phyloP scores from a whole-genome alignment of 2,329 filamentous ascomycete genomes.

The Fusarium solani-melongenae region DNA sequence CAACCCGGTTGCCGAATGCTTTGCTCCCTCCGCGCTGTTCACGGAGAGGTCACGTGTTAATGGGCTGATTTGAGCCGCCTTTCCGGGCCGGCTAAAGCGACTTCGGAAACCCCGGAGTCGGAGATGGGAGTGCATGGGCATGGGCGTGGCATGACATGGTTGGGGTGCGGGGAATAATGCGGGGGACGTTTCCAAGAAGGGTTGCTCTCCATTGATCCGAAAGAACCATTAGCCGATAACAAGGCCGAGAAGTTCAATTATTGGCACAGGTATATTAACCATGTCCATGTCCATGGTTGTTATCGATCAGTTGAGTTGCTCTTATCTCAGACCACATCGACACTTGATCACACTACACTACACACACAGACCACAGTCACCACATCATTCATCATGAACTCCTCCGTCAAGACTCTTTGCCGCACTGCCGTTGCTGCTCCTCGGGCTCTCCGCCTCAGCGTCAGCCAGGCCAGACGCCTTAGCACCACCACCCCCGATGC shows the following conservation, averaged over 20 bases:
- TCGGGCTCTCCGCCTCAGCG: slow-evolving; percentile 13
- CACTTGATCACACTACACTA: neutral
- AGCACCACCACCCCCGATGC: slow-evolving; percentile 30
- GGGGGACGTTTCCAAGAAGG: neutral
- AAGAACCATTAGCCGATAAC: neutral
- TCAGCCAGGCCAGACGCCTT: slow-evolving; percentile 26
- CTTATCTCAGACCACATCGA: neutral
- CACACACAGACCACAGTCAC: neutral
- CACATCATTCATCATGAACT: slow-evolving; percentile 31
- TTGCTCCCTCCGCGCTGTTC: neutral
- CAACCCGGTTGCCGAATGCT: neutral
- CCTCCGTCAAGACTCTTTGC: slow-evolving; percentile 35
- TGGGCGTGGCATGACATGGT: neutral
- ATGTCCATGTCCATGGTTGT: neutral
- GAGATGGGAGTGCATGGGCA: neutral
- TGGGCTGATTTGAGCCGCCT: neutral
- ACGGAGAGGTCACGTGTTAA: neutral
- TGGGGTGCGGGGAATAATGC: neutral
- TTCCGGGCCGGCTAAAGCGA: neutral
- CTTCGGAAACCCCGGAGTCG: neutral
- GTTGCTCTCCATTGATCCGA: neutral
- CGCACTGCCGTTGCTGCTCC: slow-evolving; percentile 27
- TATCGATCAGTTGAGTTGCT: neutral
- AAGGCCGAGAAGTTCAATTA: neutral
- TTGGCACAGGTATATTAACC: neutral